Conservation (phyloP, 2,329 filamentous ascomycete species). For the Falciphora oryzae region DNA sequence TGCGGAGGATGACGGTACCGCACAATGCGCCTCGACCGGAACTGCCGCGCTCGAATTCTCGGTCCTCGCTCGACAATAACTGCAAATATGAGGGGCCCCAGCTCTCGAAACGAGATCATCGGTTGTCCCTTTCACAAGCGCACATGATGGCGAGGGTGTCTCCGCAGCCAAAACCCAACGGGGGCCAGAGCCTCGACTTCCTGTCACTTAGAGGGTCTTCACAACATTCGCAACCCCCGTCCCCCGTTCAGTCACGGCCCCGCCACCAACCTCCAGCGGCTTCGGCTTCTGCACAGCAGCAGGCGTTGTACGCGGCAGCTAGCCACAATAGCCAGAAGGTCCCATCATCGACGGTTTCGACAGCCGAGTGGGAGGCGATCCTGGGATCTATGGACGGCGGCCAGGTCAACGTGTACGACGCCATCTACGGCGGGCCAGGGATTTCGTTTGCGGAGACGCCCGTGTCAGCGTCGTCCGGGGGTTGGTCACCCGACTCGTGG, state of each 20-base stretch:
- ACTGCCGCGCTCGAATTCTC: constrained; percentile 34
- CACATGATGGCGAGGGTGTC: constrained; percentile 33
- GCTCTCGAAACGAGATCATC: constrained; percentile 42
- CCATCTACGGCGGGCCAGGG: constrained; percentile 66
- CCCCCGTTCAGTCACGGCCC: constrained; percentile 37
- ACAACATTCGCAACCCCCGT: constrained; percentile 43
- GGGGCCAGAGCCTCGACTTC: constrained; percentile 51
- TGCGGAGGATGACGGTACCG: constrained; percentile 52
- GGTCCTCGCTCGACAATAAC: constrained; percentile 41
- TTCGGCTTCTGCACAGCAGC: constrained; percentile 19
- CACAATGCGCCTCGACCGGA: constrained; percentile 31
- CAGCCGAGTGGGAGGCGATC: constrained; percentile 76
- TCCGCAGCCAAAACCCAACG: constrained; percentile 25
- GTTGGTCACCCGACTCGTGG: constrained; percentile 55
- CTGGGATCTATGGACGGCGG: constrained; percentile 75
- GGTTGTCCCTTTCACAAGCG: constrained; percentile 39
- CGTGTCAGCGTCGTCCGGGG: constrained; percentile 30
- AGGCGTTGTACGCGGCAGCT: constrained; percentile 27
- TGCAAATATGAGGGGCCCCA: constrained; percentile 22
- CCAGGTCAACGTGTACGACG: constrained; percentile 76
- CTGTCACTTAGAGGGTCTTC: constrained; percentile 40
- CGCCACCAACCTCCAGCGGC: constrained; percentile 29
- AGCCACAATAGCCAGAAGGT: constrained; percentile 32
- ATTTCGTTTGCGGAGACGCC: constrained; percentile 40
- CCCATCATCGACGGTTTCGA: constrained; percentile 37